A percentile compares a stretch with the other conserved stretches of the same genome.
These are phyloP conservation scores for Penicillium sp. DNA, from an alignment of 2,329 filamentous ascomycete species.

Conservation along the genomic window DNA sequence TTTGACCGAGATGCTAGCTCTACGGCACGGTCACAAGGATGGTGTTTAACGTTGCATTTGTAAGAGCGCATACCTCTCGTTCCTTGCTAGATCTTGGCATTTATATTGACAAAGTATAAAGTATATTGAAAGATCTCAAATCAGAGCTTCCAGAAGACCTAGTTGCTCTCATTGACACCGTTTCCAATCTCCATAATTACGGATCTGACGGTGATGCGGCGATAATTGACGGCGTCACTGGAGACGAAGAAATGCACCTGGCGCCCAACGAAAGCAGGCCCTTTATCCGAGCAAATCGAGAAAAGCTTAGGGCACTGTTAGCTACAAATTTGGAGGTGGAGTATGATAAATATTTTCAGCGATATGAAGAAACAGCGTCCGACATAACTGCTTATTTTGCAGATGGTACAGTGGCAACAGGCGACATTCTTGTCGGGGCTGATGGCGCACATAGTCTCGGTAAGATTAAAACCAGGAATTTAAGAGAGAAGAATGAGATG, in stretches of 20 bases:
- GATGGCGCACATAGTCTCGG: conserved; percentile 3
- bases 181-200: conserved; percentile 1
- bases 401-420: background rate
- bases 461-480: too few species aligned
- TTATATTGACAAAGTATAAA: background rate
- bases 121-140: conserved; percentile 1
- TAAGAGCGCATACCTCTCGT: background rate
- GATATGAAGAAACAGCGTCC: background rate
- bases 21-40: conserved; percentile 8
- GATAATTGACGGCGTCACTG: background rate
- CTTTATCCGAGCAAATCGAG: background rate
- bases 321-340: background rate
- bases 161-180: background rate
- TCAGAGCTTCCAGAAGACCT: background rate
- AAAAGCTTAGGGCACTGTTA: background rate
- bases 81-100: background rate
- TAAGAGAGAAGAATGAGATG: too few species aligned
- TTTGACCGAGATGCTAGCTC: conserved; percentile 12
- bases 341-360: conserved; percentile 4
- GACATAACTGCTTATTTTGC: background rate
- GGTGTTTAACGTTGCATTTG: conserved; percentile 14
- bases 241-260: background rate
- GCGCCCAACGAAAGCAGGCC: background rate
- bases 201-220: background rate
- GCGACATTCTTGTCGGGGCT: conserved; percentile 5